phyloP scores from a whole-genome alignment of 768 basidiomycete species.

The Cubamyces sp. region DNA sequence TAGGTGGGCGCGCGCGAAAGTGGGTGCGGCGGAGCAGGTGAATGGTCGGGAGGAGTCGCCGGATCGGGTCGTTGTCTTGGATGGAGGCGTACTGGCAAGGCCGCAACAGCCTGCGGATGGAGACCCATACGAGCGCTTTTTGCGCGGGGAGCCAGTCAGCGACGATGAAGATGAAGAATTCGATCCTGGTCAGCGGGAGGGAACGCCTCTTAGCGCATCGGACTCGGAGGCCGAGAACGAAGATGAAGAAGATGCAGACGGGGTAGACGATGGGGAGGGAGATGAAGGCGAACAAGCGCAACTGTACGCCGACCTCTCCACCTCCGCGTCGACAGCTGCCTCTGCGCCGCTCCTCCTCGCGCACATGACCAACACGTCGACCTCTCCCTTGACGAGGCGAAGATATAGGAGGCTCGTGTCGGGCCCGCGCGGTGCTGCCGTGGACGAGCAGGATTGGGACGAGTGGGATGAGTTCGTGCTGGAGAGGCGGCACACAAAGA shows the following conservation, averaged over 20 bases:
- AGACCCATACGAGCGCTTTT: constrained; percentile 57
- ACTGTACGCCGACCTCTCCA: constrained; percentile 60
- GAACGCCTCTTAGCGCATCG: constrained; percentile 4
- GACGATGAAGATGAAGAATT: constrained; percentile 54
- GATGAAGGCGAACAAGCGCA: constrained; percentile 45
- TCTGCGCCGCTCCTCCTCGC: constrained; percentile 55
- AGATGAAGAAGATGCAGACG: constrained; percentile 17
- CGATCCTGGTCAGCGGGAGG: constrained; percentile 21
- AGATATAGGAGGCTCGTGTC: constrained; percentile 46
- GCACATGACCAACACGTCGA: constrained; percentile 49
- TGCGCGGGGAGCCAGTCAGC: constrained; percentile 58
- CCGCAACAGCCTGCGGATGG: constrained; percentile 33
- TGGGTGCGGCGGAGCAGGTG: background rate
- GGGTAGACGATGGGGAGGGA: constrained; percentile 40
- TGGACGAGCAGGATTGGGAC: constrained; percentile 24
- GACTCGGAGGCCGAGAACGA: constrained; percentile 13
- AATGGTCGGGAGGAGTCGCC: background rate
- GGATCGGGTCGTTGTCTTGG: background rate
- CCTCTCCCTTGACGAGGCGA: constrained; percentile 53
- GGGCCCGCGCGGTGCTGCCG: constrained; percentile 20
- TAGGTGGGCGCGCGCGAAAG: background rate
- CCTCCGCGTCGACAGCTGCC: constrained; percentile 36
- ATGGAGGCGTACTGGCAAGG: background rate
- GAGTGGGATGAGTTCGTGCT: constrained; percentile 36
- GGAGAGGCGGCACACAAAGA: constrained; percentile 33